Evolutionary conservation across 139 green algal genomes (phyloP).

Genomic region (Diplosphaera chodatii): DNA sequence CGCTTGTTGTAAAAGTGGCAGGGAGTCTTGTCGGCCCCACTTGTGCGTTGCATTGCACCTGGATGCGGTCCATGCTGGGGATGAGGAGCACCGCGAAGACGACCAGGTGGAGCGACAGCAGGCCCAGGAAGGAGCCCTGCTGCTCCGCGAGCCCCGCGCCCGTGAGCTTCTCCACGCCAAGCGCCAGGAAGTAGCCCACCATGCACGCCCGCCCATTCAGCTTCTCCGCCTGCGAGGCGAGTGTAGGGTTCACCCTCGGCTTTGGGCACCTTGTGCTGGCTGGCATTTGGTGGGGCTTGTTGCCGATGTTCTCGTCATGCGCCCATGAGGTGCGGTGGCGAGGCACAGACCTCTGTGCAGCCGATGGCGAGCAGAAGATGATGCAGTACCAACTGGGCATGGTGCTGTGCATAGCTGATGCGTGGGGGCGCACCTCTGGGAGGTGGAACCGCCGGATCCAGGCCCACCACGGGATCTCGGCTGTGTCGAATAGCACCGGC

Average conservation of each 20-base stretch:
- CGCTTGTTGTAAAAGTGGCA: too few species aligned
- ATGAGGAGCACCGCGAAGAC: slow-evolving; percentile 80
- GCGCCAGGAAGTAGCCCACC: slow-evolving; percentile 83
- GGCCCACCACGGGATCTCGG: slow-evolving; percentile 89
- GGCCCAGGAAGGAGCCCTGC: slow-evolving; percentile 87
- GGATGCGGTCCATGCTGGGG: slow-evolving; percentile 14
- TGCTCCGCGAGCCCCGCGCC: slow-evolving; percentile 82
- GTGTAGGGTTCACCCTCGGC: too few species aligned
- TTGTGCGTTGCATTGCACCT: too few species aligned
- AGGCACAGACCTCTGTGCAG: too few species aligned
- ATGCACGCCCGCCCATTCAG: slow-evolving; percentile 90
- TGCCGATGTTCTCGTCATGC: too few species aligned
- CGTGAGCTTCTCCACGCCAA: slow-evolving; percentile 69
- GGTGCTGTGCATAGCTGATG: too few species aligned
- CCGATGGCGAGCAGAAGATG: too few species aligned
- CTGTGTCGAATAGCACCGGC: slow-evolving; percentile 86
- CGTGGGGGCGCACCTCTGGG: slow-evolving; percentile 57
- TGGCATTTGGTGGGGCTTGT: too few species aligned
- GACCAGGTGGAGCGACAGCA: slow-evolving; percentile 74
- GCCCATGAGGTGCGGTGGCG: too few species aligned
- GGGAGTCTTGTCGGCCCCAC: too few species aligned
- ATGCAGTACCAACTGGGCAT: too few species aligned
- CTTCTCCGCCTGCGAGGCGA: slow-evolving; percentile 77
- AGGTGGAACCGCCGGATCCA: slow-evolving; percentile 93
- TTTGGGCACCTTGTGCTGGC: too few species aligned